phyloP scores from a whole-genome alignment of 2,329 filamentous ascomycete species.

The Xylariaceae sp. region DNA sequence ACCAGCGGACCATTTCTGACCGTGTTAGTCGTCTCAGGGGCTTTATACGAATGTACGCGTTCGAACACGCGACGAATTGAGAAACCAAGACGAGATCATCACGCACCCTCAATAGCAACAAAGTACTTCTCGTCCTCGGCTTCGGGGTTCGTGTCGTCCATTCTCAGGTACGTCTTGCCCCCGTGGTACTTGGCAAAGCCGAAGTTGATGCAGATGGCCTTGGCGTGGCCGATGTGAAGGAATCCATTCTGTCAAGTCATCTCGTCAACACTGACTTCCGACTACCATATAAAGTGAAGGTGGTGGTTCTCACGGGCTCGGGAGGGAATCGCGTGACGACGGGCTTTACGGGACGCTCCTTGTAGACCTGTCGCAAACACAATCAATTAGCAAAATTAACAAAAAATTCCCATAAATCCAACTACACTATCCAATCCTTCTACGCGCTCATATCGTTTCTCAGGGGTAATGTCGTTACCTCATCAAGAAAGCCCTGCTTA shows the following conservation, averaged over 20 bases:
- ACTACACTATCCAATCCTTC: no score
- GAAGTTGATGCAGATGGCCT: constrained; percentile 95
- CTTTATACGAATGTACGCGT: background rate
- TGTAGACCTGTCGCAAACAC: constrained; percentile 39
- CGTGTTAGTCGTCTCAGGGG: background rate
- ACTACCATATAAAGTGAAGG: no score
- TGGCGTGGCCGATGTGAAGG: constrained; percentile 88
- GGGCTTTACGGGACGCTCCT: constrained; percentile 56
- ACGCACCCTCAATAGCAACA: constrained; percentile 60
- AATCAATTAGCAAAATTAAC: background rate
- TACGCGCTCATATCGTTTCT: background rate
- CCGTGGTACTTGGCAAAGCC: constrained; percentile 83
- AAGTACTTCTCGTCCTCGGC: constrained; percentile 90
- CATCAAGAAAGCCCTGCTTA: constrained; percentile 69
- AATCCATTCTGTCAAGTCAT: constrained; percentile 61
- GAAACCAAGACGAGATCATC: background rate
- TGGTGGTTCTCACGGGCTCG: constrained; percentile 56
- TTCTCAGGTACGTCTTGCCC: constrained; percentile 66
- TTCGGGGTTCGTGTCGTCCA: constrained; percentile 90
- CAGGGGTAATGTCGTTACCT: constrained; percentile 40
- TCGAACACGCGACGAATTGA: background rate
- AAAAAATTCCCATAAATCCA: no score
- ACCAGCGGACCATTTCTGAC: constrained; percentile 73
- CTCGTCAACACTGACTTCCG: background rate
- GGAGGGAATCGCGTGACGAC: constrained; percentile 73